Evolutionary conservation across 768 basidiomycete species (phyloP).

Genomic region (Lactarius evosmus): DNA sequence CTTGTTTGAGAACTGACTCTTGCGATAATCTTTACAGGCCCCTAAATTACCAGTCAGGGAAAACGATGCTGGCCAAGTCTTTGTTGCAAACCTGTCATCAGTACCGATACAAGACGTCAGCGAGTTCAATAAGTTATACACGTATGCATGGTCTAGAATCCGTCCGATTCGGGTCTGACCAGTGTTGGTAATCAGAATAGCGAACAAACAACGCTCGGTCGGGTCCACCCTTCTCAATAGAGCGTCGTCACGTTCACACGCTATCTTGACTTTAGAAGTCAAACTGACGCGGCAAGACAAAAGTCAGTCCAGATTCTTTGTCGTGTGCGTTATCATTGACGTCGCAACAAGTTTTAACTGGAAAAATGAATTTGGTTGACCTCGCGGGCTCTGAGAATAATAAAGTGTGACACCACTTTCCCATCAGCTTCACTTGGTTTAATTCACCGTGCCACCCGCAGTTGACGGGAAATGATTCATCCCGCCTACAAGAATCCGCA

Average conservation of each 20-base stretch:
- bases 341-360: conserved; percentile 45
- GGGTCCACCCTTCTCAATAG: conserved; percentile 84
- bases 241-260: conserved; percentile 85
- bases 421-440: background rate
- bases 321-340: background rate
- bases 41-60: conserved; percentile 56
- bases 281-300: conserved; percentile 51
- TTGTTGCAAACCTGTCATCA: conserved; percentile 50
- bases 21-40: conserved; percentile 35
- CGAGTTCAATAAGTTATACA: conserved; percentile 49
- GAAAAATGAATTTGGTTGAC: conserved; percentile 85
- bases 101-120: conserved; percentile 39
- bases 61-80: conserved; percentile 49
- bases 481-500: conserved; percentile 83
- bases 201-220: conserved; percentile 74
- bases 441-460: conserved; percentile 28
- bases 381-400: conserved; percentile 92
- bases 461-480: conserved; percentile 81
- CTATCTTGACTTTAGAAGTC: conserved; percentile 73
- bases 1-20: background rate
- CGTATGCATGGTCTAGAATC: conserved; percentile 35
- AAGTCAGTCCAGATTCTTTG: conserved; percentile 40
- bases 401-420: conserved; percentile 47
- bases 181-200: conserved; percentile 44
- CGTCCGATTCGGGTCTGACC: background rate